Evolutionary conservation across 2,329 filamentous ascomycete genomes (phyloP).

Genomic region (Claviceps capensis): DNA sequence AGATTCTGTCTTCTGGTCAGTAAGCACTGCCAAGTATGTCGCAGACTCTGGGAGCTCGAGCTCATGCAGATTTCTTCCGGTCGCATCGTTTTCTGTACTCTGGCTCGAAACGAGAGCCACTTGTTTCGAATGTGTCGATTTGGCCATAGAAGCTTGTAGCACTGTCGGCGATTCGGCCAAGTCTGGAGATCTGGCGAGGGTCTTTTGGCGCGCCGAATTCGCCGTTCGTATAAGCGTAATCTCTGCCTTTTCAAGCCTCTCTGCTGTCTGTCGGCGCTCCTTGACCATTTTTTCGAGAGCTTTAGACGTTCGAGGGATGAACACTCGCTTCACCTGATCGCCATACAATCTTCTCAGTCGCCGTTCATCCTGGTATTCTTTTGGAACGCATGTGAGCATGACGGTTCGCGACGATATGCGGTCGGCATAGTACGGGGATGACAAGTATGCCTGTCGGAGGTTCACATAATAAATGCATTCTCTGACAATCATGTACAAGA

Average conservation of each 20-base stretch:
- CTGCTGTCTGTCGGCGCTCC: constrained; percentile 65
- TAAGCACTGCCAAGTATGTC: not conserved
- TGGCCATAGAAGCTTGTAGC: not conserved
- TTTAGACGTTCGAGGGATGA: constrained; percentile 66
- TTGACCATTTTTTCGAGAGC: constrained; percentile 70
- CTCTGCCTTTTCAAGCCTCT: constrained; percentile 76
- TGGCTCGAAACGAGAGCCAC: constrained; percentile 1
- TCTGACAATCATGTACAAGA: constrained; percentile 77
- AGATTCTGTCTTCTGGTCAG: not conserved
- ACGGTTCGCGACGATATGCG: constrained; percentile 85
- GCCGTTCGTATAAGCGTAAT: constrained; percentile 70
- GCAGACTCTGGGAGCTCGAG: constrained; percentile 5
- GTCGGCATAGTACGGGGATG: constrained; percentile 70
- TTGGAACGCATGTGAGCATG: constrained; percentile 74
- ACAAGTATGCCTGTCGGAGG: constrained; percentile 78
- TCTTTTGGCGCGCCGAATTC: constrained; percentile 53
- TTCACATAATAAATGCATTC: constrained; percentile 90
- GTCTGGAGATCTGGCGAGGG: constrained; percentile 1
- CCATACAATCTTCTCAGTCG: constrained; percentile 72
- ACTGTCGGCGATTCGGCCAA: not conserved
- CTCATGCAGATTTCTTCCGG: constrained; percentile 1
- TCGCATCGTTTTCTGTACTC: constrained; percentile 1
- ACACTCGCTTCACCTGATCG: constrained; percentile 66
- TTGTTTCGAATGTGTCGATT: constrained; percentile 3
- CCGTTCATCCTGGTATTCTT: constrained; percentile 62